phyloP scores from a whole-genome alignment of 768 basidiomycete genomes.

The Pulveroboletus sp. region DNA sequence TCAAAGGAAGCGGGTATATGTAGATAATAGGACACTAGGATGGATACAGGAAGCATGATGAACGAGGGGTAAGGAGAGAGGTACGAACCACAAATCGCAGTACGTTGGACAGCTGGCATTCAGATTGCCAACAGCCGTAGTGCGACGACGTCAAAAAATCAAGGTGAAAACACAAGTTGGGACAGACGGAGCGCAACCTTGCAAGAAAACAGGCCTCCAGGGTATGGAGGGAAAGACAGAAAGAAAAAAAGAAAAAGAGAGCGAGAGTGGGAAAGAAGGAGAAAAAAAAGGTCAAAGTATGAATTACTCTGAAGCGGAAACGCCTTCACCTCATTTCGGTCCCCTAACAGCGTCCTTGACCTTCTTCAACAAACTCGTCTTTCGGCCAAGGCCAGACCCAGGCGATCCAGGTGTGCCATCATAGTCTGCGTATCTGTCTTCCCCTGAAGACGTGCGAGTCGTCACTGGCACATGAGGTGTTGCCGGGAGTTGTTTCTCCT shows the following conservation, averaged over 20 bases:
- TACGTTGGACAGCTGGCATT: slow-evolving; percentile 1
- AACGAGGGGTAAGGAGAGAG: not conserved
- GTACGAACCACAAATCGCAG: slow-evolving; percentile 4
- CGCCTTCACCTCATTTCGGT: slow-evolving; percentile 32
- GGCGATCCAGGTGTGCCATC: slow-evolving; percentile 38
- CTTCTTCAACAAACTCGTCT: slow-evolving; percentile 76
- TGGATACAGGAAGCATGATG: slow-evolving; percentile 31
- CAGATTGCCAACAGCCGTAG: slow-evolving; percentile 1
- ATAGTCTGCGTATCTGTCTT: slow-evolving; percentile 44
- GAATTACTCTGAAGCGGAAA: slow-evolving; percentile 3
- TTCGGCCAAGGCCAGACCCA: slow-evolving; percentile 54
- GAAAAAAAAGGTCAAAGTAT: slow-evolving; percentile 1
- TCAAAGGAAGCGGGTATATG: slow-evolving; percentile 28
- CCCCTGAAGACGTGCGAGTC: slow-evolving; percentile 24
- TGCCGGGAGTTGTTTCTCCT: slow-evolving; percentile 52
- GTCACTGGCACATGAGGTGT: slow-evolving; percentile 33
- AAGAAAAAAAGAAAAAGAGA: slow-evolving; percentile 1
- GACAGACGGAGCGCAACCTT: slow-evolving; percentile 1
- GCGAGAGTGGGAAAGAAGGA: not conserved
- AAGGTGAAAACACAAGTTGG: not conserved
- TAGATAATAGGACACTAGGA: slow-evolving; percentile 28
- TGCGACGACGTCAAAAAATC: not conserved
- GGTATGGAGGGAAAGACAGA: slow-evolving; percentile 5
- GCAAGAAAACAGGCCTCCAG: slow-evolving; percentile 5
- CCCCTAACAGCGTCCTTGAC: slow-evolving; percentile 69